These are phyloP conservation scores for Iris macrosiphon DNA, from an alignment of 106 monocot genomes.

Conservation along the genomic window DNA sequence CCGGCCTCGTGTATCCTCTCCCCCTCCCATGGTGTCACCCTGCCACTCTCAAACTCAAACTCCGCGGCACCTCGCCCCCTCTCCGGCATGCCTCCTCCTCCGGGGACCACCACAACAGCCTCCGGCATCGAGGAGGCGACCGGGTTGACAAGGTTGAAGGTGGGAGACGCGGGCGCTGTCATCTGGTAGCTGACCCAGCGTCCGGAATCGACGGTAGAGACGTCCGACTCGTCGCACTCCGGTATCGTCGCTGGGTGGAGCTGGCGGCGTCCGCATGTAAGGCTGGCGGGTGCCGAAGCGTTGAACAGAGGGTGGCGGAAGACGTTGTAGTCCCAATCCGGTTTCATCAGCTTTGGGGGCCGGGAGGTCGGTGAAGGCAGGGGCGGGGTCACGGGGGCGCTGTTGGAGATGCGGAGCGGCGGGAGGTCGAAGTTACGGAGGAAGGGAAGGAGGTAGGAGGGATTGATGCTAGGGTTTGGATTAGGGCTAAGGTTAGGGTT, in stretches of 20 bases:
- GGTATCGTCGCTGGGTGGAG: constrained; percentile 70
- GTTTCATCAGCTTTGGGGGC: constrained; percentile 58
- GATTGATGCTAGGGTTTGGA: constrained; percentile 23
- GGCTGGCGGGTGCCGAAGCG: constrained; percentile 86
- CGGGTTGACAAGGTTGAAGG: constrained; percentile 74
- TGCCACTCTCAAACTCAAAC: constrained; percentile 75
- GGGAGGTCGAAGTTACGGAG: constrained; percentile 84
- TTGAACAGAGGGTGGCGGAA: constrained; percentile 61
- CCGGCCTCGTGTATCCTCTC: constrained; percentile 91
- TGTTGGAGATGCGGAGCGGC: constrained; percentile 81
- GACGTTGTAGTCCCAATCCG: constrained; percentile 39
- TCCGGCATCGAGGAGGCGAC: neutral
- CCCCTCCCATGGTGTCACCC: constrained; percentile 91
- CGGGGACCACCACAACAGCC: neutral
- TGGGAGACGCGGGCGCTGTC: constrained; percentile 81
- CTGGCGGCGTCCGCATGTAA: constrained; percentile 38
- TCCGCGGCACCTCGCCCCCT: constrained; percentile 34
- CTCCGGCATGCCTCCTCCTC: constrained; percentile 16
- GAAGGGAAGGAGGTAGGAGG: constrained; percentile 82
- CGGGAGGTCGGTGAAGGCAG: constrained; percentile 89
- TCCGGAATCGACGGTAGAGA: constrained; percentile 68
- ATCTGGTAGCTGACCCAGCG: constrained; percentile 75
- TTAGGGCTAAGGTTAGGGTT: constrained; percentile 25
- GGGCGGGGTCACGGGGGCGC: constrained; percentile 88
- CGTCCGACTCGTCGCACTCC: constrained; percentile 92